These are phyloP conservation scores for Blastocystis sp. DNA, from an alignment of 352 stramenopile species.

Conservation along the genomic window DNA sequence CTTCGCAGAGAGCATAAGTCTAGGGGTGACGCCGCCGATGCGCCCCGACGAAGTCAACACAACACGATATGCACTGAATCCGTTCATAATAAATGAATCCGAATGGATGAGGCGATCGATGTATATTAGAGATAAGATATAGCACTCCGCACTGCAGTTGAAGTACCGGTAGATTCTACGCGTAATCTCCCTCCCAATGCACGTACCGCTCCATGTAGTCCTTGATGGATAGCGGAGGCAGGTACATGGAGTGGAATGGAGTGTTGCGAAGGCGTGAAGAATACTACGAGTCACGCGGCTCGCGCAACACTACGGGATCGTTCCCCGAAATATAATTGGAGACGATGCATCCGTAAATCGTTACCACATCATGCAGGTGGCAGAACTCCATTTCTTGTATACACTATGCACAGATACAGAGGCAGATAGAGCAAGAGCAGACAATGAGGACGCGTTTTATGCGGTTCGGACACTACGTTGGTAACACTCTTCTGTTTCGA, in stretches of 20 bases:
- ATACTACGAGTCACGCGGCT: neutral
- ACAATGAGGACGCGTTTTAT: too few relatives aligned
- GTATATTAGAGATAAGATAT: slow-evolving; percentile 97
- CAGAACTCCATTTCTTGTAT: slow-evolving; percentile 51
- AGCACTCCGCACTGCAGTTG: slow-evolving; percentile 95
- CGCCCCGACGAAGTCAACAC: slow-evolving; percentile 86
- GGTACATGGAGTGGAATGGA: slow-evolving; percentile 30
- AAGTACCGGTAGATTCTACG: slow-evolving; percentile 93
- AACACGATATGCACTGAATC: slow-evolving; percentile 95
- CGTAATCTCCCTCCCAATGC: neutral
- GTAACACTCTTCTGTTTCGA: too few relatives aligned
- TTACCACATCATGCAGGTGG: slow-evolving; percentile 53
- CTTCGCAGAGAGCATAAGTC: slow-evolving; percentile 94
- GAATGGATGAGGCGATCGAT: slow-evolving; percentile 96
- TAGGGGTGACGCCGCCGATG: slow-evolving; percentile 49
- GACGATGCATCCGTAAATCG: slow-evolving; percentile 54
- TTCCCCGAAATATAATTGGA: slow-evolving; percentile 37
- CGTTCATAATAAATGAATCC: slow-evolving; percentile 92
- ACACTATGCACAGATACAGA: too few relatives aligned
- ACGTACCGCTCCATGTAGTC: slow-evolving; percentile 52
- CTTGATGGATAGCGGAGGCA: slow-evolving; percentile 24
- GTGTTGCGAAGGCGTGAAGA: slow-evolving; percentile 51
- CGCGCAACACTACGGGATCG: slow-evolving; percentile 13
- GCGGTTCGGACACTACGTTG: too few relatives aligned
- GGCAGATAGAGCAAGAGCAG: too few relatives aligned